Percentiles rank a stretch among this genome's conserved stretches.
These are phyloP conservation scores for Solanum ossicruentum DNA, from an alignment of 257 asterid genomes.

Conservation along the genomic window DNA sequence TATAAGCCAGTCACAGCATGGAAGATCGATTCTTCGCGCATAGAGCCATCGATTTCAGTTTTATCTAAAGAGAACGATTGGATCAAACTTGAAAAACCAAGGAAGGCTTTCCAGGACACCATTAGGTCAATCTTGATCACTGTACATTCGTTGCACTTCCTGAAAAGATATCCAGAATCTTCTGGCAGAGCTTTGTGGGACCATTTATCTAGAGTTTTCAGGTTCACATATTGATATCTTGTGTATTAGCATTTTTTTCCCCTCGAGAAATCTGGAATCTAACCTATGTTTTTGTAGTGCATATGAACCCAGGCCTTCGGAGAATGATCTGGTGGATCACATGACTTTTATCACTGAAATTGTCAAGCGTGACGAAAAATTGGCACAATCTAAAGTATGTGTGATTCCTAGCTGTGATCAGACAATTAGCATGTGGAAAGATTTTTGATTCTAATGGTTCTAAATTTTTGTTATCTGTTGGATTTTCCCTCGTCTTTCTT, in stretches of 20 bases:
- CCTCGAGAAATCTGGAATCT: neutral
- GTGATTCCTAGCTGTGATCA: neutral
- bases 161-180: slow-evolving; percentile 43
- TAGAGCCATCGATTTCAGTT: slow-evolving; percentile 61
- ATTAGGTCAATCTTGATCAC: slow-evolving; percentile 49
- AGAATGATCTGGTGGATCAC: slow-evolving; percentile 56
- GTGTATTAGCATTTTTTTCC: neutral
- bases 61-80: slow-evolving; percentile 46
- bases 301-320: slow-evolving; percentile 52
- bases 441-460: neutral
- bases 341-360: slow-evolving; percentile 44
- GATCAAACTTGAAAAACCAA: slow-evolving; percentile 73
- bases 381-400: slow-evolving; percentile 62
- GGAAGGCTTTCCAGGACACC: slow-evolving; percentile 33
- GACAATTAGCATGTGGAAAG: neutral
- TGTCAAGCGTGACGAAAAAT: slow-evolving; percentile 36
- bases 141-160: slow-evolving; percentile 45
- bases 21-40: slow-evolving; percentile 44
- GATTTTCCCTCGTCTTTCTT: neutral
- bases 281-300: slow-evolving; percentile 17
- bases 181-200: slow-evolving; percentile 70
- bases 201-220: slow-evolving; percentile 46
- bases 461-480: neutral
- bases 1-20: slow-evolving; percentile 60
- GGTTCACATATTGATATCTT: slow-evolving; percentile 26